Evolutionary conservation across 148 eudicot species (phyloP), one percentile per base, ranked within the genome.

Genomic region (Cornus kousa): DNA sequence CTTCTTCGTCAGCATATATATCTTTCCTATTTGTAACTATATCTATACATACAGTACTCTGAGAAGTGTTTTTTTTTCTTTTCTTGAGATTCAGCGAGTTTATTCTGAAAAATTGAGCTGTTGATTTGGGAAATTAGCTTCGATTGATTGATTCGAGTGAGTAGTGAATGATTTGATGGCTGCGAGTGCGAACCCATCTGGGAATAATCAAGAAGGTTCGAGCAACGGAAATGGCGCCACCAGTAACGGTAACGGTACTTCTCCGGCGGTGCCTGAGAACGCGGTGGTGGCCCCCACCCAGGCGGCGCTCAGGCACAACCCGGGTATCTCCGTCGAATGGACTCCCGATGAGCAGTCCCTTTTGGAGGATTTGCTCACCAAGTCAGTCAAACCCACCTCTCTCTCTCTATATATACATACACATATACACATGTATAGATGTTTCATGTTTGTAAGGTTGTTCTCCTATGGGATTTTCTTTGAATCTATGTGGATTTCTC

Each of bases 321-420:
- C 98, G 2, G 99, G 97, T 9, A 71, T 93, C 37, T 80, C 89
- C 28, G 86, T 85, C 3, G 89, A 90, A 23, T 96, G 99, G 99
- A 85, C 90, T 13, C 9, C 86, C 37, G 97, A 96, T 48, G 99
- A 96, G 82, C 97, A 93, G 81, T 72, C 89, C 43, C 79, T 82
- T 16, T 82, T 96, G 68, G 92, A 96, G 66, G 94, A 90, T 40
- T 89, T 96, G 57, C 90, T 93, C 57, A 60, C 74, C 80, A 90
- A 86, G 99, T 96, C 73, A 77, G 93, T 82, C 19, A 80, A 16
- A 11, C 32, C 59, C 59, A 48, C 59, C 17, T 53, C 59, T 53
- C 59, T 53, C 59, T 53, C 14, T 16, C 46, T 72, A 4, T n/a
- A 22, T 22, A 53, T 50, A 22, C 23, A n/a, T 50, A 17, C 46